Percentiles rank a stretch among this genome's conserved stretches.
Evolutionary conservation across 73 alveolate species (phyloP).

Genomic region (Tetrahymena elliotti): DNA sequence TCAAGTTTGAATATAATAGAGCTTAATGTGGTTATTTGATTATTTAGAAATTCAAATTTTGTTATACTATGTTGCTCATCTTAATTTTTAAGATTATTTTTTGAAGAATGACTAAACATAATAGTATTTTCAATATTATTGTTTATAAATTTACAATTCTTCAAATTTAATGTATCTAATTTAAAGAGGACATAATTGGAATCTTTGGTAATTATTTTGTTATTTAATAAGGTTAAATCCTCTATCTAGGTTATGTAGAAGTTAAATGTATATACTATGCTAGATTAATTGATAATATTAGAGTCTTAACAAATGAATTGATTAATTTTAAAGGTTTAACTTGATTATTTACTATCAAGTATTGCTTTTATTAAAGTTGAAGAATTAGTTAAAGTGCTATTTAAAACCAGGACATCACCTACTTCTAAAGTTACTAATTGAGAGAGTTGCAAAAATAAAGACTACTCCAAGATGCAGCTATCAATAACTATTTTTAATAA

Average conservation of each 20-base stretch:
- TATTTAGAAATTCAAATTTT: too few species aligned
- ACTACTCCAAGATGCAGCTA: background rate
- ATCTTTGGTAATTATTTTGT: background rate
- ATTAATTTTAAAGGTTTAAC: too few species aligned
- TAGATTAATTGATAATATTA: background rate
- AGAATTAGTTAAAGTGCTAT: background rate
- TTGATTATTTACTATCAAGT: background rate
- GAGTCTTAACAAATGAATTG: background rate
- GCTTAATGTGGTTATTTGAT: background rate
- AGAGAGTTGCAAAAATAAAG: background rate
- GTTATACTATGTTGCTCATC: background rate
- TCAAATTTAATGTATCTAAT: background rate
- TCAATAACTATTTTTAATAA: too few species aligned
- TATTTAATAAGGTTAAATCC: background rate
- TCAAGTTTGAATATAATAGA: background rate
- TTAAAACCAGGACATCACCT: too few species aligned
- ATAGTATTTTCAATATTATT: background rate
- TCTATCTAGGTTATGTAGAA: background rate
- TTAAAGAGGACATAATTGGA: background rate
- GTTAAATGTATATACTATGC: background rate
- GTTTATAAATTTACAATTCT: too few species aligned
- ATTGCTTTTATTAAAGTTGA: background rate
- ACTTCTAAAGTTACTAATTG: background rate
- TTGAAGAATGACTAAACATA: background rate
- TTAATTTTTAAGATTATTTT: background rate